Evolutionary conservation across 2,329 filamentous ascomycete species (phyloP).

Genomic region (Sclerotinia subarctica): DNA sequence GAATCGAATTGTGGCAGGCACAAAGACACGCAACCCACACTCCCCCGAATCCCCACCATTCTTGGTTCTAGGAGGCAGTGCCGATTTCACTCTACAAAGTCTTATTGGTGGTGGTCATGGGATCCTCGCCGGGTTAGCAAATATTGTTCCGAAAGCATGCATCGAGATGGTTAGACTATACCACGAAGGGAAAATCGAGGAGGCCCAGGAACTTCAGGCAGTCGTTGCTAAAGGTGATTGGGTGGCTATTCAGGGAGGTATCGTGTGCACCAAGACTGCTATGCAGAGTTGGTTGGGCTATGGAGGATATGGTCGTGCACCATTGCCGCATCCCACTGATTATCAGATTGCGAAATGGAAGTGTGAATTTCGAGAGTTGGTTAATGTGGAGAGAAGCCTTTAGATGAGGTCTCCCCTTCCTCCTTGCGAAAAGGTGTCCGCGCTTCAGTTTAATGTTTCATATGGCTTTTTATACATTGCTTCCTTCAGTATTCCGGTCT

Average conservation of each 20-base stretch:
- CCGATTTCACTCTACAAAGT: conserved; percentile 71
- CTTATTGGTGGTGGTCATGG: conserved; percentile 68
- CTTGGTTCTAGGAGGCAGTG: conserved; percentile 68
- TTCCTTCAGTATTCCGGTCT: background rate
- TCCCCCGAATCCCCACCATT: conserved; percentile 46
- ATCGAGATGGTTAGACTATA: conserved; percentile 60
- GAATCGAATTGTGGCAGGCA: conserved; percentile 53
- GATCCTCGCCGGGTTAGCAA: conserved; percentile 68
- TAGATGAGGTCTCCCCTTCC: conserved; percentile 11
- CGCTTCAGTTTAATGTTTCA: background rate
- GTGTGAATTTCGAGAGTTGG: conserved; percentile 53
- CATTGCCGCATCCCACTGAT: conserved; percentile 49
- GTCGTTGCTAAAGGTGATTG: conserved; percentile 66
- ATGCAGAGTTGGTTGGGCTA: conserved; percentile 62
- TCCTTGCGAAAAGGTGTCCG: too few species aligned
- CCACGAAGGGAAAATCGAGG: conserved; percentile 53
- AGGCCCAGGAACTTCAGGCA: conserved; percentile 62
- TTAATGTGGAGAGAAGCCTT: conserved; percentile 44
- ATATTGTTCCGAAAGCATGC: conserved; percentile 65
- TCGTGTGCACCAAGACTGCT: conserved; percentile 66
- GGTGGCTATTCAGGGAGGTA: conserved; percentile 65
- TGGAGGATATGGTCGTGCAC: conserved; percentile 51
- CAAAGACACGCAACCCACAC: conserved; percentile 50
- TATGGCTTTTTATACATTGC: background rate
- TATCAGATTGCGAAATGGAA: conserved; percentile 52